Evolutionary conservation across 2,329 filamentous ascomycete species (phyloP).

Genomic region (Celoporthe dispersa): DNA sequence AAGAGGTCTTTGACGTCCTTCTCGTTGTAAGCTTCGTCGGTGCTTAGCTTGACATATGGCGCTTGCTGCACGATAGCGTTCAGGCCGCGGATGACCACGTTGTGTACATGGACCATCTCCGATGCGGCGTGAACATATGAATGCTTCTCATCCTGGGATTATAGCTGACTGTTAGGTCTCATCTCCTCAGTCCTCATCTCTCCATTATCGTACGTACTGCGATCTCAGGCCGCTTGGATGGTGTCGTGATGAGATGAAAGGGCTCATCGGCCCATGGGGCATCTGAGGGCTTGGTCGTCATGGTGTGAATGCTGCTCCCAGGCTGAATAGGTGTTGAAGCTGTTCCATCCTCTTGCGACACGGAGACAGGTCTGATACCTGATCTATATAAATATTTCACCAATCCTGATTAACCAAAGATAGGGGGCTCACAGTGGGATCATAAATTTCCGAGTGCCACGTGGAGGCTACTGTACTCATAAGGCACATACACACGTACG

Average conservation of each 20-base stretch:
- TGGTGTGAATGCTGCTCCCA: neutral
- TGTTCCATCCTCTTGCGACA: neutral
- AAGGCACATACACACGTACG: neutral
- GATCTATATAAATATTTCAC: neutral
- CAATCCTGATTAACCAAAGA: neutral
- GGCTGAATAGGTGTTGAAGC: neutral
- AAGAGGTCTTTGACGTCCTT: conserved; percentile 32
- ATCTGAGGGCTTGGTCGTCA: conserved; percentile 20
- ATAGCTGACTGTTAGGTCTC: neutral
- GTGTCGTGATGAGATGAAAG: conserved; percentile 15
- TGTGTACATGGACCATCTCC: conserved; percentile 38
- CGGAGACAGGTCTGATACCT: neutral
- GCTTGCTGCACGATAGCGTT: conserved; percentile 42
- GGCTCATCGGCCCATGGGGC: conserved; percentile 17
- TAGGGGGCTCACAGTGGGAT: neutral
- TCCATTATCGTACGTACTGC: conserved; percentile 1
- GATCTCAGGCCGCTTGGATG: conserved; percentile 18
- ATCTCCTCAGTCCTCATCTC: neutral
- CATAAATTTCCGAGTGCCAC: neutral
- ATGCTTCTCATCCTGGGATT: conserved; percentile 16
- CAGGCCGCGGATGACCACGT: conserved; percentile 39
- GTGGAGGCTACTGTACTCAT: neutral
- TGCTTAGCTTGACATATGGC: conserved; percentile 29
- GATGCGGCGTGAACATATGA: conserved; percentile 23
- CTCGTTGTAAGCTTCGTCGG: conserved; percentile 21